Base-by-base conservation (phyloP, 1,284 basidiomycete species). In the Cutaneotrichosporon sp. region DNA sequence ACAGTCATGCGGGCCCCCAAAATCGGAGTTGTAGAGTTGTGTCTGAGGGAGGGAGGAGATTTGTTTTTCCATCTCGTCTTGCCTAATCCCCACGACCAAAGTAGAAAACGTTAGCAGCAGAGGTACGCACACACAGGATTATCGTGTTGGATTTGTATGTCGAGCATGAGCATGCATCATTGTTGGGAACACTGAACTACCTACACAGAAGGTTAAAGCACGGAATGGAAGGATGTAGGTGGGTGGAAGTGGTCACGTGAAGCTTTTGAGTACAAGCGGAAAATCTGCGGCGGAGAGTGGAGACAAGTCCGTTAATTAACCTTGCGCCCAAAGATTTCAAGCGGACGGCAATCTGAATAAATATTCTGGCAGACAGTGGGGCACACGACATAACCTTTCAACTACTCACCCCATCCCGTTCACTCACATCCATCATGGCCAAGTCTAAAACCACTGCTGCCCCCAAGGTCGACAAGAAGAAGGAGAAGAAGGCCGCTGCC, bases 111-210 rank as follows among this genome's bases (percentile, higher is more conserved):
- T 74, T 91, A 91, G 91, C 92, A 98, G 27, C 90, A 94, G 46
- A 98, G n/a, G n/a, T n/a, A n/a, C n/a, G 82, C 60, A 84, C 83
- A 51, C 93, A 94, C 22, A 97, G 90, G 70, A 93, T 98, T 66
- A 97, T 44, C 27, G 26, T 27, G 26, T 27, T n/a, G 42, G 42
- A 31, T 32, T 44, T 44, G 42, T 44, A 44, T 44, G 27, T 41
- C 38, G 27, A 31, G 42, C 42, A 44, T 44, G 42, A 32, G 42
- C 38, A 41, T 41, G 38, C 38, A 41, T 41, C 14, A 22, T 39
- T 41, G n/a, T n/a, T n/a, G n/a, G n/a, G n/a, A n/a, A n/a, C n/a
- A n/a, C n/a, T n/a, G n/a, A n/a, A n/a, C n/a, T n/a, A n/a, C n/a
- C n/a, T n/a, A n/a, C n/a, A n/a, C n/a, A n/a, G n/a, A n/a, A n/a